phyloP scores from a whole-genome alignment of 805 yeast genomes.

The Zygotorulaspora danielsina region DNA sequence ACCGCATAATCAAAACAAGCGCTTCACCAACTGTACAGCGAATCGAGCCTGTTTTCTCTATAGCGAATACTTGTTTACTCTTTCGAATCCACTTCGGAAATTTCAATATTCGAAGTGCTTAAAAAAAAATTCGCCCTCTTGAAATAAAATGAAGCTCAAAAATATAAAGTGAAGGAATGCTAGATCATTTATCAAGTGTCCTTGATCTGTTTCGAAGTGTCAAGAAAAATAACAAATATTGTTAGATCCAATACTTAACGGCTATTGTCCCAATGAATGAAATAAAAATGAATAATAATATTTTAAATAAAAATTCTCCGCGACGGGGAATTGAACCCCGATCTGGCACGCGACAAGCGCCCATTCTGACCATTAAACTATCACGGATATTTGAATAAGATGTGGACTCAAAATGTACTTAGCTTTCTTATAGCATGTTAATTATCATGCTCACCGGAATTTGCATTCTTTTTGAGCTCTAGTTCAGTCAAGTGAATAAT shows the following conservation, averaged over 20 bases:
- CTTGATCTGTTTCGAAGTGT: no score
- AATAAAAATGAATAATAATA: no score
- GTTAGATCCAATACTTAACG: no score
- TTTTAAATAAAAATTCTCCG: slow-evolving; percentile 20
- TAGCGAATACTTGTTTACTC: slow-evolving; percentile 1
- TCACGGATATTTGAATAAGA: slow-evolving; percentile 15
- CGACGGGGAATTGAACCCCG: slow-evolving; percentile 31
- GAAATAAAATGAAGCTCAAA: no score
- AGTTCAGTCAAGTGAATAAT: neutral
- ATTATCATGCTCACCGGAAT: no score
- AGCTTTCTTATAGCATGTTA: no score
- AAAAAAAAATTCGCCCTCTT: slow-evolving; percentile 6
- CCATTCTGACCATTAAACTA: slow-evolving; percentile 28
- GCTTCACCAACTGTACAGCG: neutral
- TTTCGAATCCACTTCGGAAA: no score
- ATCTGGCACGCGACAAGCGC: slow-evolving; percentile 31
- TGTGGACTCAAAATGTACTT: slow-evolving; percentile 1
- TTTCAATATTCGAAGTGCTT: slow-evolving; percentile 2
- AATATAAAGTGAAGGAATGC: no score
- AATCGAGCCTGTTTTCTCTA: no score
- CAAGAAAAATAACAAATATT: no score
- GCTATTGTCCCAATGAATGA: no score
- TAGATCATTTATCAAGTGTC: no score
- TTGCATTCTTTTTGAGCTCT: neutral
- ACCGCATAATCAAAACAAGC: slow-evolving; percentile 18